Evolutionary conservation across 106 monocot genomes (phyloP).

Genomic region (Dioscorea dumetorum): DNA sequence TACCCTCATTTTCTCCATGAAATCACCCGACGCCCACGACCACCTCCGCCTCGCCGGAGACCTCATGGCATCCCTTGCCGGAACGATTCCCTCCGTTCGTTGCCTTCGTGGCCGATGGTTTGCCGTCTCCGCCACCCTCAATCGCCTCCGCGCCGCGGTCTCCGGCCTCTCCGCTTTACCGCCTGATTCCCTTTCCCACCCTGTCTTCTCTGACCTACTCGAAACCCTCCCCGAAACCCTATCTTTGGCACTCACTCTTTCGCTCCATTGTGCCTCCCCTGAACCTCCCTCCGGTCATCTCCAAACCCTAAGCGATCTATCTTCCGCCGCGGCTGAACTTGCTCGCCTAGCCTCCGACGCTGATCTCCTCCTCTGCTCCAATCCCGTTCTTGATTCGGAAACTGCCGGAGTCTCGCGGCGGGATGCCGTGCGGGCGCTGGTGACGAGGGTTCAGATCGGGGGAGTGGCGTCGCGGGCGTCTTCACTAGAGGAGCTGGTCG

Average conservation of each 20-base stretch:
- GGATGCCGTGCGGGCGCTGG: constrained; percentile 23
- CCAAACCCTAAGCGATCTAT: constrained; percentile 59
- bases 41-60: constrained; percentile 8
- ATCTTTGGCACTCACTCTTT: constrained; percentile 26
- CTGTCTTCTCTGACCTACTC: constrained; percentile 24
- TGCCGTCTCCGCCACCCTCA: constrained; percentile 32
- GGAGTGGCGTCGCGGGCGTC: constrained; percentile 13
- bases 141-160: constrained; percentile 31
- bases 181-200: constrained; percentile 5
- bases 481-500: constrained; percentile 36
- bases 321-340: constrained; percentile 30
- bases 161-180: constrained; percentile 11
- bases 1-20: constrained; percentile 26
- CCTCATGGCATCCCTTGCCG: constrained; percentile 33
- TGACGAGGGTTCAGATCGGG: constrained; percentile 59
- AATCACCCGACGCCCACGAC: constrained; percentile 21
- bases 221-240: constrained; percentile 33
- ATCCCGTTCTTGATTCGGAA: constrained; percentile 13
- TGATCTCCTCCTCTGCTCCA: constrained; percentile 32
- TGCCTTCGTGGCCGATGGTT: constrained; percentile 53
- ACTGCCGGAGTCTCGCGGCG: constrained; percentile 4
- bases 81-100: constrained; percentile 24
- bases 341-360: constrained; percentile 41
- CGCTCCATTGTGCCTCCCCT: constrained; percentile 22
- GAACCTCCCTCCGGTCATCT: constrained; percentile 58